These are phyloP conservation scores for Stereocaulon alpinum DNA, from an alignment of 495 filamentous ascomycete species.

Conservation along the genomic window DNA sequence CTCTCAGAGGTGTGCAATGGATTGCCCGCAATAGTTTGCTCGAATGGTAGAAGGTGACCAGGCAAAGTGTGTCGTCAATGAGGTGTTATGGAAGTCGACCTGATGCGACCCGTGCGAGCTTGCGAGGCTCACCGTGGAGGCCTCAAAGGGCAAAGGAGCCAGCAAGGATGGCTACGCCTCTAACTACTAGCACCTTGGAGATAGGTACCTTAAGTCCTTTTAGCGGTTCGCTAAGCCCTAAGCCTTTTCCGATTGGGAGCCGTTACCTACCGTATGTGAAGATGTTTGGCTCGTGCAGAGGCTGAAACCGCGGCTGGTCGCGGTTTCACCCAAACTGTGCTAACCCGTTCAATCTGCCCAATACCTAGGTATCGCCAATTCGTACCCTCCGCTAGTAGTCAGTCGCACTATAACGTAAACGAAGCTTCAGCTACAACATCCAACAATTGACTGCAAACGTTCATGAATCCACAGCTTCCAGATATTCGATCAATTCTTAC, in stretches of 20 bases:
- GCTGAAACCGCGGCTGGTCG: background rate
- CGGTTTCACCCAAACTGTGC: background rate
- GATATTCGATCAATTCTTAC: background rate
- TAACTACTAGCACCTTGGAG: background rate
- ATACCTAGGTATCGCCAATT: background rate
- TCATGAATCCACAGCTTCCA: background rate
- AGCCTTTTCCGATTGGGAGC: slow-evolving; percentile 1
- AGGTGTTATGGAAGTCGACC: background rate
- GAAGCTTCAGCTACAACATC: too few species aligned
- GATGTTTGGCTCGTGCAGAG: background rate
- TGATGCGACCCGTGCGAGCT: slow-evolving; percentile 4
- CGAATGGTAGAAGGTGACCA: background rate
- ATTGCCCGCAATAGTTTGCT: slow-evolving; percentile 5
- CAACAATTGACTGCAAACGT: too few species aligned
- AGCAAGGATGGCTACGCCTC: slow-evolving; percentile 5
- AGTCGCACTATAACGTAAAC: background rate
- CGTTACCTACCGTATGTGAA: background rate
- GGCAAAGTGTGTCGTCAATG: background rate
- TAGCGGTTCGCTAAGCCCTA: slow-evolving; percentile 1
- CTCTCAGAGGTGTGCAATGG: background rate
- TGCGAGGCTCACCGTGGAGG: slow-evolving; percentile 3
- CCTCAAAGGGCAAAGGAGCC: background rate
- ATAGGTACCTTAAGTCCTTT: background rate
- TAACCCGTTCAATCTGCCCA: background rate
- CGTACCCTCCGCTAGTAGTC: background rate